These are phyloP conservation scores for Colletotrichum simmondsii DNA, from an alignment of 2,329 filamentous ascomycete species.

Conservation along the genomic window DNA sequence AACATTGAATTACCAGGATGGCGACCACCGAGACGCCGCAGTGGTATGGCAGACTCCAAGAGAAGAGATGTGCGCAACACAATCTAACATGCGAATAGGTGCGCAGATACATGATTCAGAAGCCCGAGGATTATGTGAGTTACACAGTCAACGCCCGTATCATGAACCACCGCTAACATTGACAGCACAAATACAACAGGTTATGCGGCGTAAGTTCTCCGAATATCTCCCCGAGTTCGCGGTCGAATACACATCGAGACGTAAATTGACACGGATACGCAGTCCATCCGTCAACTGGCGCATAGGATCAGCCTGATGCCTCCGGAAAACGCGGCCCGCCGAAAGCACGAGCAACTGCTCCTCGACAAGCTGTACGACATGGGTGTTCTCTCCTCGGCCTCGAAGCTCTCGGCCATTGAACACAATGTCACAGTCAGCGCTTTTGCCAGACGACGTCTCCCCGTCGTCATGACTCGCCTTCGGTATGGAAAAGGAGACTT, in stretches of 20 bases:
- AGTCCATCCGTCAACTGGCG: conserved; percentile 89
- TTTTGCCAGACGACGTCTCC: conserved; percentile 84
- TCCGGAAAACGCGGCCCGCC: conserved; percentile 78
- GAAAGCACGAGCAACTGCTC: conserved; percentile 86
- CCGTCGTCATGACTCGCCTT: conserved; percentile 89
- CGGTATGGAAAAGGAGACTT: conserved; percentile 47
- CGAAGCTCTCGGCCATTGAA: conserved; percentile 87
- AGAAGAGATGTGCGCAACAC: background rate
- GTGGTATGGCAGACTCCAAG: conserved; percentile 52
- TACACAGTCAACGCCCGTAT: background rate
- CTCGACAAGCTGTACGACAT: conserved; percentile 94
- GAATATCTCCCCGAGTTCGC: background rate
- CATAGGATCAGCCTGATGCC: conserved; percentile 89
- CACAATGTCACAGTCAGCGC: conserved; percentile 88
- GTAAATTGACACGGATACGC: conserved; percentile 40
- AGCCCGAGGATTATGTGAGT: conserved; percentile 80
- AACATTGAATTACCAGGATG: conserved; percentile 21
- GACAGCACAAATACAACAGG: conserved; percentile 65
- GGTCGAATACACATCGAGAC: background rate
- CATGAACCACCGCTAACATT: conserved; percentile 4
- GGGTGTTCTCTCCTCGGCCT: conserved; percentile 81
- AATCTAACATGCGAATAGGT: conserved; percentile 14
- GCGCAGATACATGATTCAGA: conserved; percentile 84
- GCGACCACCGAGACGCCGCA: conserved; percentile 75
- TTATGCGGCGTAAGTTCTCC: conserved; percentile 71